These are phyloP conservation scores for Urostyla sp. DNA, from an alignment of 73 alveolate species.

Conservation along the genomic window DNA sequence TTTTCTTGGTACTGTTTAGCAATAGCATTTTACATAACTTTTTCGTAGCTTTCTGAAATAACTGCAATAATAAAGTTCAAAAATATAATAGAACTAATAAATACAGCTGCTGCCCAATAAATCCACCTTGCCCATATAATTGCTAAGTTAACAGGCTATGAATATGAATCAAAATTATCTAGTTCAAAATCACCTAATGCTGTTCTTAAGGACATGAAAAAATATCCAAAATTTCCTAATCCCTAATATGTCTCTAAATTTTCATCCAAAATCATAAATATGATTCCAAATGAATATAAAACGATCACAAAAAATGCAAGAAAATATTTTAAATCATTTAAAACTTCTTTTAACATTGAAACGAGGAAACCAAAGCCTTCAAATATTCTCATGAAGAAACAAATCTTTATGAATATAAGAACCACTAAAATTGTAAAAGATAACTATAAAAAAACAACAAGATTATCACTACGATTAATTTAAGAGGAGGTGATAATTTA, in stretches of 20 bases:
- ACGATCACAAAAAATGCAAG: neutral
- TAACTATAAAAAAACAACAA: no score
- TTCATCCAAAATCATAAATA: neutral
- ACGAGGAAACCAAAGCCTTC: slow-evolving; percentile 43
- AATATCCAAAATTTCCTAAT: slow-evolving; percentile 16
- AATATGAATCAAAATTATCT: slow-evolving; percentile 3
- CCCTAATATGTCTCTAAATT: slow-evolving; percentile 2
- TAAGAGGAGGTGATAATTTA: neutral
- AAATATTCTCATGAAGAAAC: slow-evolving; percentile 25
- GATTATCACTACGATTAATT: neutral
- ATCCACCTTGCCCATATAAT: no score
- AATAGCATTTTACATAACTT: neutral
- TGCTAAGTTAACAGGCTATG: neutral
- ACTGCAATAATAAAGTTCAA: slow-evolving; percentile 47
- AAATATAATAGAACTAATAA: neutral
- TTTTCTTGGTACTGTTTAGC: neutral
- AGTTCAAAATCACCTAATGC: slow-evolving; percentile 38
- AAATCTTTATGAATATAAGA: neutral
- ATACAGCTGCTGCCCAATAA: neutral
- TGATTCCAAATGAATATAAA: neutral
- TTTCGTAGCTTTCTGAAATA: slow-evolving; percentile 35
- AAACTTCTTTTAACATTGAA: neutral
- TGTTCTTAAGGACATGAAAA: slow-evolving; percentile 48
- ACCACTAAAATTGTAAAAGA: neutral
- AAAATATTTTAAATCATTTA: neutral